phyloP scores from a whole-genome alignment of 2,329 filamentous ascomycete species.

The Akanthomyces muscarius region DNA sequence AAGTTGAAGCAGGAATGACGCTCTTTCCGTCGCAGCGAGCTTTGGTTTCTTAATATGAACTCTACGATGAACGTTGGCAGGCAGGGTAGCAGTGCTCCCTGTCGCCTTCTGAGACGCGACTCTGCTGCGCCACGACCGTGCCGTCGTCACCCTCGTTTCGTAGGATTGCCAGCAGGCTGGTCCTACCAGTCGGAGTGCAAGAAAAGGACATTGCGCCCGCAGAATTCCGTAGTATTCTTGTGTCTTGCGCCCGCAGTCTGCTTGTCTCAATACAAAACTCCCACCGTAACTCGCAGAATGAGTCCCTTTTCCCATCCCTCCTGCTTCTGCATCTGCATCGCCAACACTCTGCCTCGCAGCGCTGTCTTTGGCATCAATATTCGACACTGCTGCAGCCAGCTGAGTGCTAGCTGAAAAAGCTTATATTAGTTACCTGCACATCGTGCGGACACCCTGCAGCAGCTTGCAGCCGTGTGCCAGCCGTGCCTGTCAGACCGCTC shows the following conservation, averaged over 20 bases:
- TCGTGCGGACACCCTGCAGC: background rate
- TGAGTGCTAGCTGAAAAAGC: slow-evolving; percentile 8
- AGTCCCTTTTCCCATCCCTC: background rate
- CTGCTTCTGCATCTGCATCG: background rate
- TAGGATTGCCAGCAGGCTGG: too few species aligned
- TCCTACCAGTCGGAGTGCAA: too few species aligned
- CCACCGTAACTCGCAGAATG: too few species aligned
- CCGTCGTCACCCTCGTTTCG: background rate
- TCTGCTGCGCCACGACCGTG: background rate
- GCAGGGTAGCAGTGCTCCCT: too few species aligned
- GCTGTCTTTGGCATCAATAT: background rate
- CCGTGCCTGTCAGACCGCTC: background rate
- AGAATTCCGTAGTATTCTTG: too few species aligned
- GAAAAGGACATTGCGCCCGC: too few species aligned
- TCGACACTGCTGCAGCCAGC: background rate
- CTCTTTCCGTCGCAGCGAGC: background rate
- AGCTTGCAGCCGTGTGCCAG: background rate
- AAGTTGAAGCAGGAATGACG: background rate
- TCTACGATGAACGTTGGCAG: background rate
- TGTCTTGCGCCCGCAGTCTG: background rate
- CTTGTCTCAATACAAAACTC: background rate
- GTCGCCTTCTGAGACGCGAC: background rate
- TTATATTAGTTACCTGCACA: slow-evolving; percentile 7
- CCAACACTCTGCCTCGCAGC: too few species aligned
- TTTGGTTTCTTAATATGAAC: background rate